Evolutionary conservation across 176 grass and related monocot species (phyloP).

Genomic region (Rhynchospora pubera): DNA sequence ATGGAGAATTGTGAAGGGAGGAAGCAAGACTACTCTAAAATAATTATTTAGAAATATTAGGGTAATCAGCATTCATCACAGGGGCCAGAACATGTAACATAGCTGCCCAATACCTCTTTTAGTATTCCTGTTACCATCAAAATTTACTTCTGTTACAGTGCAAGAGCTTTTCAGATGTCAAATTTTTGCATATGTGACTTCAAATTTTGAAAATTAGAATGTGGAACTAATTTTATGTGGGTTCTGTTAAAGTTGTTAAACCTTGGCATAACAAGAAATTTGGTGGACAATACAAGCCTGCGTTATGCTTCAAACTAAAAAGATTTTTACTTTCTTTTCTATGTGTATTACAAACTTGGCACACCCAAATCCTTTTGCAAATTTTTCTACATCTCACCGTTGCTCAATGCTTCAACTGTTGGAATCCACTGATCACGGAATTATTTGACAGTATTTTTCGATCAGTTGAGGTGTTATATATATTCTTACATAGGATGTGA

Average conservation of each 20-base stretch:
- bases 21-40: neutral
- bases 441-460: too few species aligned
- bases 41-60: neutral
- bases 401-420: neutral
- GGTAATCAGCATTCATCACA: neutral
- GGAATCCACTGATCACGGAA: too few species aligned
- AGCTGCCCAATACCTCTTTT: neutral
- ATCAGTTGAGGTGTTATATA: too few species aligned
- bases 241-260: neutral
- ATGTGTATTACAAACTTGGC: neutral
- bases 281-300: neutral
- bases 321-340: neutral
- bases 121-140: neutral
- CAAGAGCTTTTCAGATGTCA: neutral
- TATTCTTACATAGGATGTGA: too few species aligned
- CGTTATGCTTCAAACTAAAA: neutral
- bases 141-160: constrained; percentile 4
- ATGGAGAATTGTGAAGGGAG: constrained; percentile 22
- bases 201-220: neutral
- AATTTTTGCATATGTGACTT: neutral
- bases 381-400: neutral
- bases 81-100: neutral
- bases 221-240: neutral
- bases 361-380: neutral
- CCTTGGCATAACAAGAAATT: neutral